Percentiles rank a stretch among this genome's conserved stretches.
phyloP scores from a whole-genome alignment of 352 stramenopile genomes.

The Pythium monospermum region DNA sequence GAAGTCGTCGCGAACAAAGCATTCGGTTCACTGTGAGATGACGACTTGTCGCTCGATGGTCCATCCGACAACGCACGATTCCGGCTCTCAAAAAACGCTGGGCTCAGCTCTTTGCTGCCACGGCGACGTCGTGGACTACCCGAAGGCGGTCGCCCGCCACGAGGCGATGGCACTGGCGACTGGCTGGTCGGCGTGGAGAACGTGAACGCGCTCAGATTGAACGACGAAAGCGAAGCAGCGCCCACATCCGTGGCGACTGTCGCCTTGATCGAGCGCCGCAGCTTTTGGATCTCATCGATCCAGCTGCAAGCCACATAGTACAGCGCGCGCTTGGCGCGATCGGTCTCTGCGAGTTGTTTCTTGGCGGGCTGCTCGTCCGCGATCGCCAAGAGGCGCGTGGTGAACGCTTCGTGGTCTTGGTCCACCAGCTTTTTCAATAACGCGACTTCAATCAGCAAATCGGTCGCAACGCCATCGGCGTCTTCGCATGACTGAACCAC shows the following conservation, averaged over 20 bases:
- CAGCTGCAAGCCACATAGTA: constrained; percentile 70
- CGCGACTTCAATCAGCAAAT: constrained; percentile 68
- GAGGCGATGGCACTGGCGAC: constrained; percentile 44
- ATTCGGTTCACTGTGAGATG: background rate
- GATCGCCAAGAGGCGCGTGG: constrained; percentile 38
- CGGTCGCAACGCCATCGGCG: constrained; percentile 42
- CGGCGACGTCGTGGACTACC: constrained; percentile 2
- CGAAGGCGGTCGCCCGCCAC: background rate
- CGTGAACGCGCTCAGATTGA: constrained; percentile 30
- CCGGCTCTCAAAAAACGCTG: constrained; percentile 4
- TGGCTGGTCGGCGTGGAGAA: constrained; percentile 46
- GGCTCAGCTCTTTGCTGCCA: constrained; percentile 5
- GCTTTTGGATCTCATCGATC: constrained; percentile 69
- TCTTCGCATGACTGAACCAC: constrained; percentile 60
- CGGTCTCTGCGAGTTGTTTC: constrained; percentile 35
- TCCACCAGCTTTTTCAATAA: constrained; percentile 45
- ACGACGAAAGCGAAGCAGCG: constrained; percentile 17
- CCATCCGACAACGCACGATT: constrained; percentile 6
- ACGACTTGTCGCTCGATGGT: constrained; percentile 11
- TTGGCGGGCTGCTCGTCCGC: constrained; percentile 19
- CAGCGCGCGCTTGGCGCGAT: constrained; percentile 44
- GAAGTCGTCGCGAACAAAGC: background rate
- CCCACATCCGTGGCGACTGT: constrained; percentile 32
- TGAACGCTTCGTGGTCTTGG: constrained; percentile 35
- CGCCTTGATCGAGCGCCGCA: constrained; percentile 64